Percentiles rank a stretch among this genome's conserved stretches.
Evolutionary conservation across 805 yeast species (phyloP).

Genomic region (Kodamaea leandrae): DNA sequence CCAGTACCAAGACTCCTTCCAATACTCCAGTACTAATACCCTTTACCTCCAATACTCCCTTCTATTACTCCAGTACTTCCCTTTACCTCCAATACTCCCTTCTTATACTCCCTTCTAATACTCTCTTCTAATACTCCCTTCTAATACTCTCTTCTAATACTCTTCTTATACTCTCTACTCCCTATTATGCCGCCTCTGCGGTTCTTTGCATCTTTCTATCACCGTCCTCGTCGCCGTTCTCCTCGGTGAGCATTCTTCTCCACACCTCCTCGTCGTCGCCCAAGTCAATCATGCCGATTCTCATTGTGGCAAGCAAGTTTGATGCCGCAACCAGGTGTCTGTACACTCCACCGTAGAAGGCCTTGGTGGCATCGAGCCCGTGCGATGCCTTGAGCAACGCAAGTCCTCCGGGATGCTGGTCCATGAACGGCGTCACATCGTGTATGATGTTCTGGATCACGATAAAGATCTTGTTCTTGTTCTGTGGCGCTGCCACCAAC

Average conservation of each 20-base stretch:
- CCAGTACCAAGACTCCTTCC: neutral
- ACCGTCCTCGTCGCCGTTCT: slow-evolving; percentile 44
- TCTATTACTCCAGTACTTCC: neutral
- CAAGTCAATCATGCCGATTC: slow-evolving; percentile 81
- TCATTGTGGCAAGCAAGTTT: slow-evolving; percentile 87
- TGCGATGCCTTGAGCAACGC: slow-evolving; percentile 75
- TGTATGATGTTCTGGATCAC: slow-evolving; percentile 90
- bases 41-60: neutral
- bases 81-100: neutral
- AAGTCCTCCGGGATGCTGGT: slow-evolving; percentile 92
- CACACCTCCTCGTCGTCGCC: slow-evolving; percentile 82
- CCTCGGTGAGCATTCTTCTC: slow-evolving; percentile 69
- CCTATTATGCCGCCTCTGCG: slow-evolving; percentile 36
- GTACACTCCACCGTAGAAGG: slow-evolving; percentile 93
- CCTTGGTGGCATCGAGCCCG: slow-evolving; percentile 92
- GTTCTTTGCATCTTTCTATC: slow-evolving; percentile 21
- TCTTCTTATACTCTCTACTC: neutral
- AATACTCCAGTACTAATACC: neutral
- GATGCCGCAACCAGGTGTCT: slow-evolving; percentile 92
- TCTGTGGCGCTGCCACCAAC: slow-evolving; percentile 36
- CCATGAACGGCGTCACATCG: slow-evolving; percentile 86
- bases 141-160: neutral
- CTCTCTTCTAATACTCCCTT: no score
- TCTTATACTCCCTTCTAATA: no score
- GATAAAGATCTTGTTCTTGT: slow-evolving; percentile 57